These are phyloP conservation scores for Candida tetrigidarum DNA, from an alignment of 1,139 yeast genomes.

Conservation along the genomic window DNA sequence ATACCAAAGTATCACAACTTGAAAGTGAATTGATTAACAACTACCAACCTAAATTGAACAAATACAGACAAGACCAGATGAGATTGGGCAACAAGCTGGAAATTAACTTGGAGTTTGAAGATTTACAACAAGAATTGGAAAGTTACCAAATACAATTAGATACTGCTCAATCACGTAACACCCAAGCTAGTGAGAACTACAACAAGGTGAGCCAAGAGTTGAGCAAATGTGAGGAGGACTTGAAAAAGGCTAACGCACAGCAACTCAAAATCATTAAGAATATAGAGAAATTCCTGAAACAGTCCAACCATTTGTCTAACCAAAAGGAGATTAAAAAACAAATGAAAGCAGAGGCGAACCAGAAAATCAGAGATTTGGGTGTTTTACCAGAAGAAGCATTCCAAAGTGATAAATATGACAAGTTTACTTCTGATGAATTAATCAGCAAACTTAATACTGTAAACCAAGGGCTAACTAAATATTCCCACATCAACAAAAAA, in stretches of 20 bases:
- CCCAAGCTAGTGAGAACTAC: slow-evolving; percentile 23
- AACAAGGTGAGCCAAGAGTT: slow-evolving; percentile 36
- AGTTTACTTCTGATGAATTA: slow-evolving; percentile 55
- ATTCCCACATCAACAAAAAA: slow-evolving; percentile 83
- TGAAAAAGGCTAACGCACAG: slow-evolving; percentile 57
- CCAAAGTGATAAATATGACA: slow-evolving; percentile 41
- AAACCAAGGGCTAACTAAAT: slow-evolving; percentile 62
- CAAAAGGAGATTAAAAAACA: slow-evolving; percentile 62
- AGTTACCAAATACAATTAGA: slow-evolving; percentile 27
- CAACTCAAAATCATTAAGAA: slow-evolving; percentile 59
- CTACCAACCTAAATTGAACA: slow-evolving; percentile 28
- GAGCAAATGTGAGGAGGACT: slow-evolving; percentile 38
- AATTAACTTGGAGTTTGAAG: slow-evolving; percentile 46
- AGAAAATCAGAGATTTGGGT: slow-evolving; percentile 81
- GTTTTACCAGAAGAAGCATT: slow-evolving; percentile 89
- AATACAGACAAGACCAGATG: slow-evolving; percentile 13
- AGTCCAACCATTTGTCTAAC: slow-evolving; percentile 67
- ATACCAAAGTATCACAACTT: slow-evolving; percentile 51
- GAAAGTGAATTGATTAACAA: slow-evolving; percentile 65
- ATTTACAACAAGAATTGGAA: slow-evolving; percentile 33
- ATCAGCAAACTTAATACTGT: slow-evolving; percentile 58
- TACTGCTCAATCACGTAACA: slow-evolving; percentile 24
- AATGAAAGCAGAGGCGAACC: slow-evolving; percentile 74
- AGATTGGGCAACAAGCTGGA: slow-evolving; percentile 9
- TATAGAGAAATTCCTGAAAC: slow-evolving; percentile 65